A percentile compares a stretch with the other conserved stretches of the same genome.
phyloP scores from a whole-genome alignment of 371 early-diverging fungal species.

The Thermomucor indicae-seudaticae region DNA sequence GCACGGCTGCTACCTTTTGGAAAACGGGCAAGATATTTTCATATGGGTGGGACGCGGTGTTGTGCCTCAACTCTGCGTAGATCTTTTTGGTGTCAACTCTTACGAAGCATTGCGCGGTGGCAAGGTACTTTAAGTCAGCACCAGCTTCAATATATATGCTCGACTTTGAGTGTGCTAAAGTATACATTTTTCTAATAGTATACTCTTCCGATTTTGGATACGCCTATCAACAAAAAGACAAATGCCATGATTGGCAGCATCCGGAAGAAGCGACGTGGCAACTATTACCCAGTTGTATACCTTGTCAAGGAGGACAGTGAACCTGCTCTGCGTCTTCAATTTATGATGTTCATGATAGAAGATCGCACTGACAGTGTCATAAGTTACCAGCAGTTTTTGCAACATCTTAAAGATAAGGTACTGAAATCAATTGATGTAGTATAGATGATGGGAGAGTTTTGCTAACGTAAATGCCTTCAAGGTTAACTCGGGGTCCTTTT shows the following conservation, averaged over 20 bases:
- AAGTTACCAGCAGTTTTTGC: constrained; percentile 84
- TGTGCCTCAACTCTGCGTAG: constrained; percentile 67
- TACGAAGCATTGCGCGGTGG: constrained; percentile 61
- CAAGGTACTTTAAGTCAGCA: too few species aligned
- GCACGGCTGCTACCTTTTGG: constrained; percentile 82
- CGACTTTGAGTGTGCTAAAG: too few species aligned
- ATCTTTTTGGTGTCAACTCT: constrained; percentile 61
- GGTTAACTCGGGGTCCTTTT: too few species aligned
- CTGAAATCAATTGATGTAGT: too few species aligned
- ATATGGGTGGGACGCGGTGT: constrained; percentile 86
- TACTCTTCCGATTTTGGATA: constrained; percentile 56
- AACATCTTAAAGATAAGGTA: constrained; percentile 61
- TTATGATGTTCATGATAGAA: constrained; percentile 85
- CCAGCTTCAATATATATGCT: too few species aligned
- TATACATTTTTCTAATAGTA: too few species aligned
- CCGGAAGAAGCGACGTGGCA: constrained; percentile 53
- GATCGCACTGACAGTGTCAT: constrained; percentile 82
- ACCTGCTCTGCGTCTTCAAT: constrained; percentile 77
- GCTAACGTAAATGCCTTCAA: too few species aligned
- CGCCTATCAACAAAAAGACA: constrained; percentile 54
- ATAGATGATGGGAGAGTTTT: too few species aligned
- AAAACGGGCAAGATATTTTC: constrained; percentile 79
- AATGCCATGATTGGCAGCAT: constrained; percentile 56
- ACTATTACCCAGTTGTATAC: constrained; percentile 64
- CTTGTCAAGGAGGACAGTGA: constrained; percentile 93